phyloP scores from a whole-genome alignment of 2,329 filamentous ascomycete species.

The Beauveria scarabaeidicola region DNA sequence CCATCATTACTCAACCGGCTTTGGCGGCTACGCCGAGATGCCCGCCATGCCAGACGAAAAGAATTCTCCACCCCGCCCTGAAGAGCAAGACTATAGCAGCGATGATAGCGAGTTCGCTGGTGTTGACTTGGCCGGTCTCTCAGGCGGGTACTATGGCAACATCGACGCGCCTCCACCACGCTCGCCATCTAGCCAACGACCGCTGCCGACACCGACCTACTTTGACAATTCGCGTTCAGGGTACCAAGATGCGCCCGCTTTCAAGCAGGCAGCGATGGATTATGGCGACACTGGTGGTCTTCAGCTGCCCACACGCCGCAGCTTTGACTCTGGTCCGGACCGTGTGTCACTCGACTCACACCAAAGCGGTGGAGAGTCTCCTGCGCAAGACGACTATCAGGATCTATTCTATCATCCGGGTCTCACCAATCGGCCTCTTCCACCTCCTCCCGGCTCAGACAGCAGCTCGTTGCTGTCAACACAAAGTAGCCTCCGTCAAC shows the following conservation, averaged over 20 bases:
- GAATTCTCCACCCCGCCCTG: conserved; percentile 37
- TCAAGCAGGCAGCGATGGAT: conserved; percentile 65
- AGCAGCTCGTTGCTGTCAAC: conserved; percentile 43
- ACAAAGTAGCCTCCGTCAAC: conserved; percentile 32
- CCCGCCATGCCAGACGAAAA: conserved; percentile 22
- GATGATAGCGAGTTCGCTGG: conserved; percentile 65
- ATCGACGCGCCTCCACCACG: conserved; percentile 31
- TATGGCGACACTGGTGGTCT: conserved; percentile 86
- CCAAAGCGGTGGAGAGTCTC: conserved; percentile 56
- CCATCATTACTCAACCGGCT: conserved; percentile 35
- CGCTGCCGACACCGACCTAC: conserved; percentile 38
- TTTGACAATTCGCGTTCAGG: conserved; percentile 19
- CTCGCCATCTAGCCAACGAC: conserved; percentile 32
- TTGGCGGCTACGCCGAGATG: conserved; percentile 24
- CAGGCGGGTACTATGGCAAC: conserved; percentile 59
- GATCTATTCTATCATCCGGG: conserved; percentile 94
- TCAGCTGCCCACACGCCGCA: conserved; percentile 68
- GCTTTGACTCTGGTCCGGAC: conserved; percentile 92
- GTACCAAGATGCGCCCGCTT: conserved; percentile 30
- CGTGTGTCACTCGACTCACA: conserved; percentile 48
- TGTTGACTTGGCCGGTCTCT: conserved; percentile 65
- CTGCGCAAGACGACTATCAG: conserved; percentile 63
- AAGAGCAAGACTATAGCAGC: conserved; percentile 41
- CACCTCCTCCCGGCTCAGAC: conserved; percentile 55
- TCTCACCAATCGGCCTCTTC: conserved; percentile 57